Base-by-base conservation (phyloP, 1,284 basidiomycete genomes). In the Fomes fomentarius region DNA sequence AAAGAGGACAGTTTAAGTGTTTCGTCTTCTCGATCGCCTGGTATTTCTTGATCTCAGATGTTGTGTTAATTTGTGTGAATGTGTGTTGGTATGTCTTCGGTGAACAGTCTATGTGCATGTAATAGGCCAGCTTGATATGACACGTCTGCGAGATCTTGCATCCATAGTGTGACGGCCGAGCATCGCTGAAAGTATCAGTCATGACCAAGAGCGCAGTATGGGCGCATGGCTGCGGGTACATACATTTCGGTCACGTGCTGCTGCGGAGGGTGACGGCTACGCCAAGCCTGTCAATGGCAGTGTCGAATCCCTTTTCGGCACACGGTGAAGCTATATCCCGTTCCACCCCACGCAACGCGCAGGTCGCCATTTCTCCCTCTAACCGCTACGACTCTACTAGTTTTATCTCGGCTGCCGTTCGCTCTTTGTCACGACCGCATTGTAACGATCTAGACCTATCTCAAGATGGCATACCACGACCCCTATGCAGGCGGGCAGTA, bases 381-480 rank as follows among this genome's bases (percentile, higher is more conserved):
- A 21, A 19, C 34, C 31, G 43, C 17, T 39, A 31, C 24, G 28
- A 21, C 17, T 28, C 30, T 26, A 26, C 35, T 40, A 14, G 30
- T 40, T 15, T 30, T 8, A 30, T 17, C 24, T 39, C 31, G 17
- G 22, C 40, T 43, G 5, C 10, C 6, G 8, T 39, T 22, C 15
- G 9, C 33, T 2, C 24, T 14, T 12, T 41, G 34, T n/a, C 7
- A 55, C 58, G 50, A 55, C 51, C 28, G 47, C 33, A 26, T 31
- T 15, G 25, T 26, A 25, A 49, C 30, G 31, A 52, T 33, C 35
- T 42, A 34, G 37, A 50, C 34, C n/a, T 37, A 7, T 19, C 43
- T 49, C 47, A 71, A 52, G 50, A 73, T 78, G 74, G 69, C 77
- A 34, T 77, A 81, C 69, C 73, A 69, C 55, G 83, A 86, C 63